These are phyloP conservation scores for Tephrocybe sp. DNA, from an alignment of 768 basidiomycete species.

Conservation along the genomic window DNA sequence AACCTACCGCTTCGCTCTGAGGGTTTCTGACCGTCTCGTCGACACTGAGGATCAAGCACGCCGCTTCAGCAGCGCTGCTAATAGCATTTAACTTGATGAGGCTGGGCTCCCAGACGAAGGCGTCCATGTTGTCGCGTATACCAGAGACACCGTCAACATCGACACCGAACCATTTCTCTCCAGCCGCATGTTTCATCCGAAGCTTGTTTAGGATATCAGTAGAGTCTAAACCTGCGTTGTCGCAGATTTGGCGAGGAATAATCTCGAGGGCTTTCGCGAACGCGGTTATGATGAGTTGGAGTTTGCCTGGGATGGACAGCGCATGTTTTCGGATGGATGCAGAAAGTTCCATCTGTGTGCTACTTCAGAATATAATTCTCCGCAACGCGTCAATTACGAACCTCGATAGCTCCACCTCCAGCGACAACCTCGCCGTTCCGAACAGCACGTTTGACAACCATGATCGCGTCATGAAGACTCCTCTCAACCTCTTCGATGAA, in stretches of 20 bases:
- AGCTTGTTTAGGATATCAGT: conserved; percentile 97
- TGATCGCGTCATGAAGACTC: conserved; percentile 96
- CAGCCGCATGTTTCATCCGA: conserved; percentile 91
- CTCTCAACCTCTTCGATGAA: conserved; percentile 99
- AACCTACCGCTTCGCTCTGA: conserved; percentile 83
- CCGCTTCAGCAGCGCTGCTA: conserved; percentile 93
- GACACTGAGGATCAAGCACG: conserved; percentile 91
- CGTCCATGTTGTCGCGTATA: conserved; percentile 93
- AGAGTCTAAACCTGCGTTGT: conserved; percentile 97
- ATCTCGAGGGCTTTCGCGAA: conserved; percentile 97
- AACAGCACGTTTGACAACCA: conserved; percentile 99
- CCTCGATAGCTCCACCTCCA: conserved; percentile 96
- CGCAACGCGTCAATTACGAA: conserved; percentile 27
- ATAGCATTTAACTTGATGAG: conserved; percentile 95
- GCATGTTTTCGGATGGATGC: conserved; percentile 91
- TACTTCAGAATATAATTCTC: neutral
- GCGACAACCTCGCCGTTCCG: conserved; percentile 96
- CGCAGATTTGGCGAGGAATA: conserved; percentile 97
- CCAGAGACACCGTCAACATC: conserved; percentile 89
- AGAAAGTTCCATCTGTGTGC: conserved; percentile 88
- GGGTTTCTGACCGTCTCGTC: conserved; percentile 98
- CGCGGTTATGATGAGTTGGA: conserved; percentile 90
- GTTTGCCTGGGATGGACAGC: conserved; percentile 91
- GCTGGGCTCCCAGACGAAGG: conserved; percentile 98
- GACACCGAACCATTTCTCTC: conserved; percentile 89